Conservation (phyloP, 371 early-diverging fungal species). For the Rozella allomycis region DNA sequence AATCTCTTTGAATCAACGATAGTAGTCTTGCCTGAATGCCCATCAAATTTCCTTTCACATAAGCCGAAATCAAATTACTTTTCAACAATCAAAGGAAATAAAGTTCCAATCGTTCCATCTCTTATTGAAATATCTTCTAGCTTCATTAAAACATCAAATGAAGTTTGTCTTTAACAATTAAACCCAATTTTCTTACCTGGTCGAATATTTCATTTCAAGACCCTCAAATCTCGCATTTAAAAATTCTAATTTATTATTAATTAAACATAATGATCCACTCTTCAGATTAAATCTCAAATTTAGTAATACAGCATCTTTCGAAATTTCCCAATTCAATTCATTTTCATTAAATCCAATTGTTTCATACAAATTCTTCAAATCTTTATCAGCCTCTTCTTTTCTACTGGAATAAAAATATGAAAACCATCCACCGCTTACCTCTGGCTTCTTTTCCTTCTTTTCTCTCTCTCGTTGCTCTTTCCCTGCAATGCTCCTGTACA, state of each 20-base stretch:
- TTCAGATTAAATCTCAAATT: slow-evolving; percentile 44
- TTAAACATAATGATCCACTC: slow-evolving; percentile 62
- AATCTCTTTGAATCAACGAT: slow-evolving; percentile 5
- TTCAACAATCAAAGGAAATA: not conserved
- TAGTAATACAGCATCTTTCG: slow-evolving; percentile 39
- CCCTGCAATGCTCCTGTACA: slow-evolving; percentile 64
- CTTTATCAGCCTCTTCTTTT: slow-evolving; percentile 24
- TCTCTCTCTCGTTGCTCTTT: slow-evolving; percentile 45
- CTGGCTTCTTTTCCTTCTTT: not conserved
- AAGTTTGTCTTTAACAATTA: slow-evolving; percentile 37
- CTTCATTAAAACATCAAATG: slow-evolving; percentile 43
- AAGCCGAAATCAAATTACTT: slow-evolving; percentile 2
- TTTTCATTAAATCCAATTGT: slow-evolving; percentile 85
- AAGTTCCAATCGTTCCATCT: slow-evolving; percentile 34
- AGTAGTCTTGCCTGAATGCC: not conserved
- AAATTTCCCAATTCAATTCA: slow-evolving; percentile 30
- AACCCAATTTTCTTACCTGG: slow-evolving; percentile 11
- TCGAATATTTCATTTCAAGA: slow-evolving; percentile 40
- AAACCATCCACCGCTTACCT: slow-evolving; percentile 9
- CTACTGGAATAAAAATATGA: slow-evolving; percentile 9
- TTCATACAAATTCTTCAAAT: slow-evolving; percentile 67
- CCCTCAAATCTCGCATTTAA: slow-evolving; percentile 19
- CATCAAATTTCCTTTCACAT: slow-evolving; percentile 1
- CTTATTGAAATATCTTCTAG: slow-evolving; percentile 50
- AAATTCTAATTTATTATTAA: slow-evolving; percentile 24